phyloP scores from a whole-genome alignment of 768 basidiomycete genomes.

The Suillus subaureus region DNA sequence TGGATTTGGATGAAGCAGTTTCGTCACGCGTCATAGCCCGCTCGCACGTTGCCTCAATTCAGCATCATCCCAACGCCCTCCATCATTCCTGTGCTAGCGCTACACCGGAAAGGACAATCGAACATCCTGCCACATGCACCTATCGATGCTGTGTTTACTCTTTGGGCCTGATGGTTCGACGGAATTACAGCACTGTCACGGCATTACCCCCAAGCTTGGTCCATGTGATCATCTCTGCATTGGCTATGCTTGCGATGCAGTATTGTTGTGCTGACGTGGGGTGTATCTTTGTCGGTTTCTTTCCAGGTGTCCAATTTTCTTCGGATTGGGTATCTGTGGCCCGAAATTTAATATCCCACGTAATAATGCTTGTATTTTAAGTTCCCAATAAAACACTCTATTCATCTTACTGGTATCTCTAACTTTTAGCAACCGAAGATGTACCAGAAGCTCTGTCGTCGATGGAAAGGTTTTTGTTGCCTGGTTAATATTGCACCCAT shows the following conservation, averaged over 20 bases:
- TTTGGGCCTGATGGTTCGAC: background rate
- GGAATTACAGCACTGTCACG: conserved; percentile 1
- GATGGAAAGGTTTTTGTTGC: background rate
- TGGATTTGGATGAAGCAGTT: background rate
- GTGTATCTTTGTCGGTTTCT: background rate
- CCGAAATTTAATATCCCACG: background rate
- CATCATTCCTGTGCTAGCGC: background rate
- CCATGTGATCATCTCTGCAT: conserved; percentile 4
- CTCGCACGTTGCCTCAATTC: background rate
- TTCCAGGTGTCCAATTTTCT: background rate
- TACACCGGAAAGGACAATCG: conserved; percentile 5
- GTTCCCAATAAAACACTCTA: background rate
- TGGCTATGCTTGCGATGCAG: conserved; percentile 1
- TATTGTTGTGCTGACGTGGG: background rate
- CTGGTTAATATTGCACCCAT: background rate
- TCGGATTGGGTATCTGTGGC: background rate
- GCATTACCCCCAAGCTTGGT: background rate
- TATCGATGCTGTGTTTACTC: background rate
- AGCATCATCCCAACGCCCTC: conserved; percentile 1
- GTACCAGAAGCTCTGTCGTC: background rate
- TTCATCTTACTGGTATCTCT: background rate
- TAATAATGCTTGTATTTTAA: background rate
- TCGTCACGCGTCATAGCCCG: conserved; percentile 5
- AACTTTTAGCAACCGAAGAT: background rate
- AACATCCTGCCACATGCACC: background rate